Base-by-base conservation (phyloP, 106 monocot species). In the Phalaenopsis aphrodite region DNA sequence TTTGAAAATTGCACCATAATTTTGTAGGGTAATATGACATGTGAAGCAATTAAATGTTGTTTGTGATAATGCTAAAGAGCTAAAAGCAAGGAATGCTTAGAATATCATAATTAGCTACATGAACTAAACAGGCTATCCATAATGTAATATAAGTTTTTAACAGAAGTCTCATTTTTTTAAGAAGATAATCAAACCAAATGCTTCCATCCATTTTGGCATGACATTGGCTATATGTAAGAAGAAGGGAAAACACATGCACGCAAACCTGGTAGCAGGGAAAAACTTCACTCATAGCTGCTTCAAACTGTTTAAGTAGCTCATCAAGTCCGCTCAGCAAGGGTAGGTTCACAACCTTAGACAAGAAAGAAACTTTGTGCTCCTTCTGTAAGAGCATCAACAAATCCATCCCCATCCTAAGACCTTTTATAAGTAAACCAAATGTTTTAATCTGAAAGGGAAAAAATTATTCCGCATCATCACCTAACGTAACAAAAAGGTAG, bases 391-490 rank as follows among this genome's bases (percentile, higher is more conserved):
- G 64, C 46, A 52, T 83, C 80, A 97, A 79, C 83, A 97, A 83
- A 78, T 94, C 88, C n/a, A 90, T 86, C 78, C 89, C 96, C 58
- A 83, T 72, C 18, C 87, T 78, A 43, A 97, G 85, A 10, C 96
- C 96, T 83, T 90, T 92, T 46, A 94, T 55, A 82, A 97, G 91
- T 49, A 82, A 83, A 21, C 92, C 88, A 84, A 97, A 94, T 82
- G 94, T 72, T 87, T 88, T 94, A 49, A 94, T 84, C 96, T 97
- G 83, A 77, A 87, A 78, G 9, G 77, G 10, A 8, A 12, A 36
- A 81, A 75, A 1, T 55, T 74, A 5, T 2, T 73, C 43, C 24
- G n/a, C 43, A 74, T 42, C 43, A 74, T 38, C 12, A 39, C 39
- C 69, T 11, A 68, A 7, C 9, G 38, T 4, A 36, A 12, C 39